These are phyloP conservation scores for Croton setiger DNA, from an alignment of 441 rosid species.

Conservation along the genomic window DNA sequence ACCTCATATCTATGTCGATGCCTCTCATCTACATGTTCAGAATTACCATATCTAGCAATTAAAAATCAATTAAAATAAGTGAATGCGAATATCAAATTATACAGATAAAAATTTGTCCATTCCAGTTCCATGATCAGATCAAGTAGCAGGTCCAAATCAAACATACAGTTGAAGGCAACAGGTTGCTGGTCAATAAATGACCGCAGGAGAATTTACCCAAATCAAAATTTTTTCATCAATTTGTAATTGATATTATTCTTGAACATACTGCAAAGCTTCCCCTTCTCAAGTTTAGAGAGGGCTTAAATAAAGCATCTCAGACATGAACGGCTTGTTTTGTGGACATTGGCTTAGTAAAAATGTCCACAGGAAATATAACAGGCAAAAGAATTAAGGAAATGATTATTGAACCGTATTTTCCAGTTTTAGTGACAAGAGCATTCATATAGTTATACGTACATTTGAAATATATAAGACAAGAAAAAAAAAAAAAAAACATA, in stretches of 20 bases:
- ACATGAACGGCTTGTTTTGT: background rate
- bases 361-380: background rate
- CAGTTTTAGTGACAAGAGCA: background rate
- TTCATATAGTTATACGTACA: background rate
- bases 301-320: background rate
- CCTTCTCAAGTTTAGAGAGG: background rate
- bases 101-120: background rate
- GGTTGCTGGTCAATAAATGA: background rate
- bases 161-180: background rate
- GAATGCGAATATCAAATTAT: conserved; percentile 12
- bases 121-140: background rate
- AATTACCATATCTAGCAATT: conserved; percentile 66
- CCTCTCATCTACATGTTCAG: conserved; percentile 68
- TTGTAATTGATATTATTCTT: background rate
- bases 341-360: background rate
- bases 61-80: conserved; percentile 14
- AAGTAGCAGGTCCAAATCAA: conserved; percentile 15
- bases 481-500: conserved; percentile 13
- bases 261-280: background rate
- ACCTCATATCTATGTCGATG: conserved; percentile 99
- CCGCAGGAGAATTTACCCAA: background rate
- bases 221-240: background rate
- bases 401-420: background rate
- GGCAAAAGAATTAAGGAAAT: no score
- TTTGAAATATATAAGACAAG: background rate